Percentiles rank a stretch among this genome's conserved stretches.
Evolutionary conservation across 495 filamentous ascomycete species (phyloP).

Genomic region (Podospora conica): DNA sequence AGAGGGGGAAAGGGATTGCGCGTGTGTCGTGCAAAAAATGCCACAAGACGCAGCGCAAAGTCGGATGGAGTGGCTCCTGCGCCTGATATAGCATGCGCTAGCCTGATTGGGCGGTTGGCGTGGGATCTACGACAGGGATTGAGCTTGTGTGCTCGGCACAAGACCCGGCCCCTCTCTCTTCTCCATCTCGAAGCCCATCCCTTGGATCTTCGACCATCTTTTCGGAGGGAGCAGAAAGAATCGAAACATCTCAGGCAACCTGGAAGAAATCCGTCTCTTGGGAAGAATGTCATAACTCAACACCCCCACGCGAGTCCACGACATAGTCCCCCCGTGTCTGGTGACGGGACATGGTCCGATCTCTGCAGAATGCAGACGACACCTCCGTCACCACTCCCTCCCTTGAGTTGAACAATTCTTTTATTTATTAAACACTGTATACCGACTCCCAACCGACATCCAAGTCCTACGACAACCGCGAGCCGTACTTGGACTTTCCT

Average conservation of each 20-base stretch:
- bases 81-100: neutral
- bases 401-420: too few relatives aligned
- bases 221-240: too few relatives aligned
- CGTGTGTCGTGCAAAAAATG: constrained; percentile 23
- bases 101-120: constrained; percentile 11
- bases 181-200: neutral
- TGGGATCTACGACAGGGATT: constrained; percentile 16
- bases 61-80: constrained; percentile 11
- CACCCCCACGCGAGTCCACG: too few relatives aligned
- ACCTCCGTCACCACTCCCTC: neutral
- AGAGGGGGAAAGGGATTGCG: constrained; percentile 4
- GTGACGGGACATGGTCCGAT: neutral
- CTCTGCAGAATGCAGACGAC: too few relatives aligned
- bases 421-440: too few relatives aligned
- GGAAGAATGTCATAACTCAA: too few relatives aligned
- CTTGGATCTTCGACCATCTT: neutral
- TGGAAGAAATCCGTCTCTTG: too few relatives aligned
- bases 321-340: too few relatives aligned
- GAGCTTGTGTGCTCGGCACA: neutral
- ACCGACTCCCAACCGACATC: neutral
- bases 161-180: neutral
- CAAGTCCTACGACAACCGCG: constrained; percentile 12
- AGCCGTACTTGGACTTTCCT: constrained; percentile 53
- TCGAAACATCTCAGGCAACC: too few relatives aligned
- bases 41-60: constrained; percentile 18